phyloP scores from a whole-genome alignment of 202 grass and related monocot species.

The Digitaria exilis region DNA sequence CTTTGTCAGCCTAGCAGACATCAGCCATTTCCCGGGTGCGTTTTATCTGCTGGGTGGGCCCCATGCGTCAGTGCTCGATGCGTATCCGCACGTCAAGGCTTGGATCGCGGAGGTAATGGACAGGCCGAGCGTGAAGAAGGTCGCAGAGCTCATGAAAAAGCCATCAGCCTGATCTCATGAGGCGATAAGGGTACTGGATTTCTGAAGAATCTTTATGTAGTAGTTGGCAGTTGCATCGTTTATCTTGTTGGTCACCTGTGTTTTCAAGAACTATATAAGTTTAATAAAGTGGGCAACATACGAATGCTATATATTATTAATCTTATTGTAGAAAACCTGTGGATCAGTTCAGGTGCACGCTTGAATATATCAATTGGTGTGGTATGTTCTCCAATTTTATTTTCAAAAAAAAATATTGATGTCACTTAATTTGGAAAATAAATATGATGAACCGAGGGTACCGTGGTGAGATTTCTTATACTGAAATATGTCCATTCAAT shows the following conservation, averaged over 20 bases:
- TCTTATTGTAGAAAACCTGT: too few species aligned
- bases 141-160: conserved; percentile 2
- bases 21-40: conserved; percentile 33
- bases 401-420: too few species aligned
- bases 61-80: conserved; percentile 17
- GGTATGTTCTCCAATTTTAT: too few species aligned
- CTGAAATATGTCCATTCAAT: too few species aligned
- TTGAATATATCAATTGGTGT: too few species aligned
- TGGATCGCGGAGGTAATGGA: conserved; percentile 30
- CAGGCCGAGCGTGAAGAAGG: conserved; percentile 31
- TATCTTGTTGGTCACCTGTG: background rate
- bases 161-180: background rate
- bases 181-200: background rate
- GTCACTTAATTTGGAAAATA: too few species aligned
- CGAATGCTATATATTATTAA: background rate
- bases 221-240: background rate
- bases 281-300: background rate
- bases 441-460: too few species aligned
- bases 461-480: too few species aligned
- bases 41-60: conserved; percentile 19
- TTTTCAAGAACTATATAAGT: background rate
- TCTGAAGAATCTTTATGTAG: background rate
- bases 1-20: conserved; percentile 46
- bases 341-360: too few species aligned
- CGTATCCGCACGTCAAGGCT: conserved; percentile 34